Conservation (phyloP, 805 yeast genomes). For the Cyberlindnera meyerae region DNA sequence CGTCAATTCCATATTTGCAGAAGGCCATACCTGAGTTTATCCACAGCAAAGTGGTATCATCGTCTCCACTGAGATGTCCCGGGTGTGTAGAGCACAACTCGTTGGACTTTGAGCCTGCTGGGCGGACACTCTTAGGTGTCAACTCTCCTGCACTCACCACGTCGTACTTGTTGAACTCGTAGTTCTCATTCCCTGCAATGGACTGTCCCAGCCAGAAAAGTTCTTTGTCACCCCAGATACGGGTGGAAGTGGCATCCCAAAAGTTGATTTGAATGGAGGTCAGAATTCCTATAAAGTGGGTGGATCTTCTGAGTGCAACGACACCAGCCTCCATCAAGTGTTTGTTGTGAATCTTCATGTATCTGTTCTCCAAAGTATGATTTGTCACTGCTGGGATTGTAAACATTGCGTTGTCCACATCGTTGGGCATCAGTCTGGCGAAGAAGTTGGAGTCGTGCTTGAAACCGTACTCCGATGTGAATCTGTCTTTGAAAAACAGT, state of each 20-base stretch:
- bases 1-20: constrained; percentile 43
- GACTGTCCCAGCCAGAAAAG: constrained; percentile 68
- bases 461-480: constrained; percentile 18
- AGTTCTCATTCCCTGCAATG: constrained; percentile 34
- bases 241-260: constrained; percentile 36
- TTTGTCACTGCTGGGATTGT: constrained; percentile 30
- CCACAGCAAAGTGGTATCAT: constrained; percentile 49
- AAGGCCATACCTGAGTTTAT: constrained; percentile 65
- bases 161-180: constrained; percentile 33
- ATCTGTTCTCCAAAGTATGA: constrained; percentile 32
- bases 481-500: constrained; percentile 44
- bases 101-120: constrained; percentile 19
- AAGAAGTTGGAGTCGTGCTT: constrained; percentile 34
- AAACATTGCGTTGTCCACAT: constrained; percentile 31
- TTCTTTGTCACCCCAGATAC: constrained; percentile 83
- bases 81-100: constrained; percentile 64
- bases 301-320: constrained; percentile 25
- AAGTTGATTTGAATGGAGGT: constrained; percentile 30
- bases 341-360: constrained; percentile 27
- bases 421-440: constrained; percentile 37
- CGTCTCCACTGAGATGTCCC: constrained; percentile 50
- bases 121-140: constrained; percentile 21
- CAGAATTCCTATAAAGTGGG: constrained; percentile 22
- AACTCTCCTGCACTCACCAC: constrained; percentile 36
- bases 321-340: constrained; percentile 37